Base-by-base conservation (phyloP, 148 eudicot genomes). In the Rhododendron ferrugineum region DNA sequence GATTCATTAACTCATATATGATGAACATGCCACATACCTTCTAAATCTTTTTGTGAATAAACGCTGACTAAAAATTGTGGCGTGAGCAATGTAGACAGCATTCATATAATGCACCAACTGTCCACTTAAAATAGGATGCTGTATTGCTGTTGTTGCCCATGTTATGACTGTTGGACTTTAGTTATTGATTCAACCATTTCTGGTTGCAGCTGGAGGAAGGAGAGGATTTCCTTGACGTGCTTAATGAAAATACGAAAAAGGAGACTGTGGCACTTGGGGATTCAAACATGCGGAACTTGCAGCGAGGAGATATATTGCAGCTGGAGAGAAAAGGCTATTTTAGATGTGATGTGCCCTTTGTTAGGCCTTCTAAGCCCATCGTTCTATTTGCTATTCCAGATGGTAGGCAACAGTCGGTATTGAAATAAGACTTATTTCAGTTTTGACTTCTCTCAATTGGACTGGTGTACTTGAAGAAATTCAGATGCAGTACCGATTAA, bases 361-460 rank as follows among this genome's bases (percentile, higher is more conserved):
- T 93, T 64, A 93, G 98, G 86, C 87, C 88, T 16, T 93, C 96
- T 32, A 94, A 95, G 88, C 99, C 98, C 20, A 92, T 96, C 4
- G 92, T 97, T 84, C 91, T 97, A 62, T 93, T 90, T 88, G 92
- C 98, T 6, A 95, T 97, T 79, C 98, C 98, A 58, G 98, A 97
- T 64, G 99, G 99, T 47, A 94, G 94, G 90, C 98, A 93, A 80
- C 95, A 93, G 87, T 85, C 91, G 1, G 88, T 64, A 49, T 79
- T 85, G 84, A 95, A 91, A 91, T 93, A 62, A 89, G 80, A 46
- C 42, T 22, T 32, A 34, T 84, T 26, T 32, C 28, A 77, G 6
- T 47, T 54, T 11, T 11, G 9, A 28, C 52, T 28, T n/a, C 68
- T 20, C 56, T 42, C 78, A n/a, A 20, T 30, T 84, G 56, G 68